Percentiles rank a stretch among this genome's conserved stretches.
These are phyloP conservation scores for Saturnispora mendoncae DNA, from an alignment of 805 yeast genomes.

Conservation along the genomic window DNA sequence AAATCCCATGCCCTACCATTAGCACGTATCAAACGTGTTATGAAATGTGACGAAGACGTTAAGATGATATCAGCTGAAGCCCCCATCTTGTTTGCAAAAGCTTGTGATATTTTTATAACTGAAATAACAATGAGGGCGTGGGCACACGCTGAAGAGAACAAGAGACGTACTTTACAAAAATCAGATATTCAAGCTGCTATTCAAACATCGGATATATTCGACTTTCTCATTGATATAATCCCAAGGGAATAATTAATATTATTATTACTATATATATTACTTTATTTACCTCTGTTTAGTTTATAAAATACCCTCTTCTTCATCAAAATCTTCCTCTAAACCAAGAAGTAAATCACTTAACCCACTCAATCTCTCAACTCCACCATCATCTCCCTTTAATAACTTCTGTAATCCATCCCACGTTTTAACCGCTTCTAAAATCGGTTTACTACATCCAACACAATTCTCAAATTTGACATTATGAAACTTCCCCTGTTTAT, in stretches of 20 bases:
- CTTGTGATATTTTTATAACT: conserved; percentile 94
- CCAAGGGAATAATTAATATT: conserved; percentile 61
- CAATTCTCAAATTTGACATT: conserved; percentile 73
- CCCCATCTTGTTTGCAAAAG: conserved; percentile 93
- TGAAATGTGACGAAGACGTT: conserved; percentile 97
- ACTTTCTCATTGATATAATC: conserved; percentile 89
- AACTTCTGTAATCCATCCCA: conserved; percentile 81
- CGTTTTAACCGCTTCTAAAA: conserved; percentile 41
- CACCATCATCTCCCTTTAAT: conserved; percentile 47
- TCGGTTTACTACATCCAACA: conserved; percentile 71
- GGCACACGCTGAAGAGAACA: conserved; percentile 97
- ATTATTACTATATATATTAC: neutral
- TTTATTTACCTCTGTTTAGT: neutral
- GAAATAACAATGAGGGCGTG: conserved; percentile 98
- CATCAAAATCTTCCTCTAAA: conserved; percentile 38
- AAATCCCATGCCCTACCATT: conserved; percentile 91
- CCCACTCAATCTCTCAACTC: conserved; percentile 74
- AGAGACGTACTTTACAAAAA: conserved; percentile 87
- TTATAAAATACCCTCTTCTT: conserved; percentile 27
- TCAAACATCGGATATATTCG: conserved; percentile 94
- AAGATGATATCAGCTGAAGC: conserved; percentile 98
- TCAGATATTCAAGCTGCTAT: conserved; percentile 93
- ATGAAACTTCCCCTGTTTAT: conserved; percentile 51
- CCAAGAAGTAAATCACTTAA: conserved; percentile 60
- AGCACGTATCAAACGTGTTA: conserved; percentile 93